Conservation (phyloP, 441 rosid genomes). For the Codiaeum variegatum region DNA sequence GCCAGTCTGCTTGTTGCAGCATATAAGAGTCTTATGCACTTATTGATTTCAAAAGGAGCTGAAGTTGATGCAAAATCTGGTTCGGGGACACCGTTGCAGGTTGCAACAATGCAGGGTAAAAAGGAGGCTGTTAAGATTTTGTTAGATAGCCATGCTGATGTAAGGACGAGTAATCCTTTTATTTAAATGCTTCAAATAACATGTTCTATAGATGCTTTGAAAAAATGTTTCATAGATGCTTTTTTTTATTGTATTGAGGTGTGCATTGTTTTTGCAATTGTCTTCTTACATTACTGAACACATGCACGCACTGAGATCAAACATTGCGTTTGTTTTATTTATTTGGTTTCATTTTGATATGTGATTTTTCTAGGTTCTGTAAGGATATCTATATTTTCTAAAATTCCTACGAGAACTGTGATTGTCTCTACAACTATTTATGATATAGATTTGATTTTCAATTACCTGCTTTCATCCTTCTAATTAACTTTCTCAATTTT, state of each 20-base stretch:
- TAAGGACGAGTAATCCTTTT: slow-evolving; percentile 1
- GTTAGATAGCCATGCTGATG: slow-evolving; percentile 22
- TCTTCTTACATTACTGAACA: too few relatives aligned
- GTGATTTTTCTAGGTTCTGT: background rate
- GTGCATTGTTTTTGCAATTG: background rate
- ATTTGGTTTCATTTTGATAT: background rate
- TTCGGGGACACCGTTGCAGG: slow-evolving; percentile 17
- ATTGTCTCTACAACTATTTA: background rate
- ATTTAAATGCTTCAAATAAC: background rate
- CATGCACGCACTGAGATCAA: background rate
- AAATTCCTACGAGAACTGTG: background rate
- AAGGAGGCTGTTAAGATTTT: slow-evolving; percentile 15
- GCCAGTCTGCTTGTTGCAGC: slow-evolving; percentile 9
- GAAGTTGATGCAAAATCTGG: slow-evolving; percentile 16
- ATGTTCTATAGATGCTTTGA: background rate
- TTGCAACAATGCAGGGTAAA: slow-evolving; percentile 5
- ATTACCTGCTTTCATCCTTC: background rate
- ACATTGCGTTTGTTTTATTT: background rate
- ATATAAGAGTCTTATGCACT: background rate
- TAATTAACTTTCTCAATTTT: background rate
- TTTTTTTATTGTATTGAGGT: too few relatives aligned
- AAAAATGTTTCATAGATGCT: background rate
- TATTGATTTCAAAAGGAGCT: slow-evolving; percentile 21
- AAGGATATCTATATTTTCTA: background rate
- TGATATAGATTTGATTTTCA: background rate